Conservation (phyloP, 2,329 filamentous ascomycete species). For the Akanthomyces muscarius region DNA sequence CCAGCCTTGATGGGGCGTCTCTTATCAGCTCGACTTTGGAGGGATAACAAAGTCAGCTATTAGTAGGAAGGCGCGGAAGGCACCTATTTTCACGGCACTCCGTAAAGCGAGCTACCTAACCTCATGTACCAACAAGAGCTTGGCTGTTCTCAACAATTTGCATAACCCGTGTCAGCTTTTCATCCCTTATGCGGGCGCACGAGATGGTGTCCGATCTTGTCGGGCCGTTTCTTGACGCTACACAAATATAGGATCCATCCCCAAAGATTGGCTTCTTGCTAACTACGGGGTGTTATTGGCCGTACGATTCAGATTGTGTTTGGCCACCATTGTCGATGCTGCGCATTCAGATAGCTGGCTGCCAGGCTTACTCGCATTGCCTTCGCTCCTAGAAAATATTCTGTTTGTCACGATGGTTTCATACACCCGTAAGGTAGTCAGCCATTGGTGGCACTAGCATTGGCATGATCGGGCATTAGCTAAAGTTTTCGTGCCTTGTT, state of each 20-base stretch:
- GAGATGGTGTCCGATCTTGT: not conserved
- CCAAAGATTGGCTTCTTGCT: not conserved
- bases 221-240: not conserved
- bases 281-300: not conserved
- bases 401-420: not conserved
- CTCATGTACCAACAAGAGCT: not conserved
- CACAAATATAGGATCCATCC: not conserved
- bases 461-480: constrained; percentile 4
- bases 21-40: not conserved
- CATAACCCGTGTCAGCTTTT: not conserved
- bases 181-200: not conserved
- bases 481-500: constrained; percentile 12
- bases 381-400: not conserved
- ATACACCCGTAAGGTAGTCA: not conserved
- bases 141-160: not conserved
- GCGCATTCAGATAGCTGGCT: not conserved
- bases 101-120: not conserved
- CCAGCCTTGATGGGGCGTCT: not conserved
- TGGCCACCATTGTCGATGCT: not conserved
- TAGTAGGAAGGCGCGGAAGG: no score
- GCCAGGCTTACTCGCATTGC: no score
- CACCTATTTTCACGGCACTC: not conserved
- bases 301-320: not conserved
- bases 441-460: not conserved
- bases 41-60: no score